Evolutionary conservation across 257 asterid species (phyloP), one percentile per base, ranked within the genome.

Genomic region (Rauvolfia tetraphylla): DNA sequence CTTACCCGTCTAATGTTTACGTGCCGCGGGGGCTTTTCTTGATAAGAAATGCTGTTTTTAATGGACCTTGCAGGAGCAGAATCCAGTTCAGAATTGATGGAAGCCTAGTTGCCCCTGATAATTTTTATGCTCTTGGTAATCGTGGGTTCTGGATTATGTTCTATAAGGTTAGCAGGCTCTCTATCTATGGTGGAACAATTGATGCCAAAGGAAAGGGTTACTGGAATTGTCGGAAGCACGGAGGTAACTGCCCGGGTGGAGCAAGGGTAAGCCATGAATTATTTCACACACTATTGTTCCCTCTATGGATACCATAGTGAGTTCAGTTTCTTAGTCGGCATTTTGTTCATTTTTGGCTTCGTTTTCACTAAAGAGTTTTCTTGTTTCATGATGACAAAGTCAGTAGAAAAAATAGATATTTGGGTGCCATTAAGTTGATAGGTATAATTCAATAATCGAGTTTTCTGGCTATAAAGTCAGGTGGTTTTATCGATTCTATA

Each of bases 141-240:
- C 84, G 89, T 3, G 81, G 83, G 23, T 86, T 62, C 48, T 92
- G 98, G 98, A 86, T 92, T 68, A 44, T 84, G 83, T 89, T 92
- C 56, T 76, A 86, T 61, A 84, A 85, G 62, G 97, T 92, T 73
- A 89, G 89, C 62, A 27, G 90, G 38, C 77, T 92, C 3, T 61
- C 94, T 0, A 23, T 92, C 48, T 39, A 75, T 31, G 94, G 98
- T 8, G 98, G 98, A 12, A 84, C 88, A 0, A 75, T 91, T 31
- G 96, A 92, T 73, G 97, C 96, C 3, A 84, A 63, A 59, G 98
- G 97, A 0, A 36, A 72, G 44, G 83, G 79, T 9, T 87, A 86
- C 31, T 92, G 98, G 97, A 53, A 85, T 6, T 91, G 97, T 18
- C 82, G 87, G 22, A 75, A 73, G 72, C 38, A n/a, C 34, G 73